phyloP scores from a whole-genome alignment of 2,329 filamentous ascomycete species.

The Cyanodermella asteris region DNA sequence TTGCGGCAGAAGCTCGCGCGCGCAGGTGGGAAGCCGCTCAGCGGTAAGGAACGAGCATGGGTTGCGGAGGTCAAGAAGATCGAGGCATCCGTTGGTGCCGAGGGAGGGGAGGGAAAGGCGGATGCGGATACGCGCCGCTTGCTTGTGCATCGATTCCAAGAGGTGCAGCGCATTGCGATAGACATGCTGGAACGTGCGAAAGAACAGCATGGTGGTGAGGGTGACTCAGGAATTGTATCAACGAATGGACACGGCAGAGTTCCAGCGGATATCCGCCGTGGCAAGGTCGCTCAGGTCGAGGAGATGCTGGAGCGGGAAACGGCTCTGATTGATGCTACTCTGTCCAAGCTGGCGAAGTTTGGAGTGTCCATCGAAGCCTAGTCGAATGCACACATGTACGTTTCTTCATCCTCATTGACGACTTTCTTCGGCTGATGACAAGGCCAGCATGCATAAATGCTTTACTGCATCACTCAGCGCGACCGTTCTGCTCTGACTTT shows the following conservation, averaged over 20 bases:
- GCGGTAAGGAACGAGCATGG: slow-evolving; percentile 24
- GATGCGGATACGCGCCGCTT: too few relatives aligned
- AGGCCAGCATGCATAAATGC: too few relatives aligned
- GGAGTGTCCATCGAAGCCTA: too few relatives aligned
- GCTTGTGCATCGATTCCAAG: too few relatives aligned
- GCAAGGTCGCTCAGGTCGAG: slow-evolving; percentile 25
- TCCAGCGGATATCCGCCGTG: slow-evolving; percentile 21
- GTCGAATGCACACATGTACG: too few relatives aligned
- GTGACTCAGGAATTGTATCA: background rate
- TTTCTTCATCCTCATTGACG: too few relatives aligned
- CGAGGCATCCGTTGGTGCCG: slow-evolving; percentile 16
- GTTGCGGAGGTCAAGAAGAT: slow-evolving; percentile 20
- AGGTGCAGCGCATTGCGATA: slow-evolving; percentile 5
- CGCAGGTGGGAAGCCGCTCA: slow-evolving; percentile 21
- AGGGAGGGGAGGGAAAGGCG: slow-evolving; percentile 10
- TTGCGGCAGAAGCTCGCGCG: slow-evolving; percentile 21
- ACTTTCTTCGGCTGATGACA: too few relatives aligned
- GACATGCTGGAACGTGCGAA: slow-evolving; percentile 5
- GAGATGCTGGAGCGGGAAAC: slow-evolving; percentile 27
- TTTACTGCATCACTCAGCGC: too few relatives aligned
- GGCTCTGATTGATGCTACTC: slow-evolving; percentile 1
- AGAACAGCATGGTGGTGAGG: too few relatives aligned
- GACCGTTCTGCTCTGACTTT: too few relatives aligned
- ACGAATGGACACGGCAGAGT: slow-evolving; percentile 7
- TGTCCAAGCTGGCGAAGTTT: too few relatives aligned